Evolutionary conservation across 352 stramenopile genomes (phyloP).

Genomic region (Phytopythium vexans): DNA sequence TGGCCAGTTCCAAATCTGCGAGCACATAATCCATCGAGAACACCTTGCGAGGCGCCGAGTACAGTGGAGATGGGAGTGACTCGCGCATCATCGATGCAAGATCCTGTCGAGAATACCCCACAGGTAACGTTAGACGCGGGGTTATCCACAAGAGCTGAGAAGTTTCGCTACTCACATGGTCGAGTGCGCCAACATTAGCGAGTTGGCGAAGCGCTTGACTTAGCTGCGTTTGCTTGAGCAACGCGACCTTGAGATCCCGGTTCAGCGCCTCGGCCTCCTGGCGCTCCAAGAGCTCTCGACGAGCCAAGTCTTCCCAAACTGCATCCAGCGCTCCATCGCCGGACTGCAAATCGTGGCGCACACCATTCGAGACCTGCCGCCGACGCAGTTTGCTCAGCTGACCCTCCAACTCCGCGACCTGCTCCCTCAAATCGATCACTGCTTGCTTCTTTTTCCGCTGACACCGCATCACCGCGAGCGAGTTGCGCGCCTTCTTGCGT

Average conservation of each 20-base stretch:
- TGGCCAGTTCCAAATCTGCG: constrained; percentile 1
- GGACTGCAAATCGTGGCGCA: neutral
- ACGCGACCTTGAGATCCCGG: constrained; percentile 12
- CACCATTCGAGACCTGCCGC: neutral
- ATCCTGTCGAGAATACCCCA: neutral
- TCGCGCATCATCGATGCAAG: neutral
- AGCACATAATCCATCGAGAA: constrained; percentile 6
- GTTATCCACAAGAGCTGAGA: too few species aligned
- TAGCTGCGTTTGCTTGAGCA: constrained; percentile 17
- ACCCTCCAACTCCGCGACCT: constrained; percentile 14
- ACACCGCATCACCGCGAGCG: constrained; percentile 5
- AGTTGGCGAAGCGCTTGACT: constrained; percentile 7
- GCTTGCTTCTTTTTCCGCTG: constrained; percentile 28
- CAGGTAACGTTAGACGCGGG: too few species aligned
- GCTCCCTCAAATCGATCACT: constrained; percentile 13
- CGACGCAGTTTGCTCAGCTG: constrained; percentile 13
- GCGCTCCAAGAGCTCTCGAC: constrained; percentile 5
- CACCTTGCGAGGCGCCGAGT: neutral
- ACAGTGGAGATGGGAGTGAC: neutral
- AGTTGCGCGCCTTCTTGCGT: constrained; percentile 5
- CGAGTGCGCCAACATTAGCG: neutral
- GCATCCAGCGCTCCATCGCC: neutral
- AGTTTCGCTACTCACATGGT: neutral
- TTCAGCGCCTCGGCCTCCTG: constrained; percentile 16
- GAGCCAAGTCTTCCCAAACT: constrained; percentile 9